Evolutionary conservation across 2,329 filamentous ascomycete genomes (phyloP).

Genomic region (Xylaria sp.): DNA sequence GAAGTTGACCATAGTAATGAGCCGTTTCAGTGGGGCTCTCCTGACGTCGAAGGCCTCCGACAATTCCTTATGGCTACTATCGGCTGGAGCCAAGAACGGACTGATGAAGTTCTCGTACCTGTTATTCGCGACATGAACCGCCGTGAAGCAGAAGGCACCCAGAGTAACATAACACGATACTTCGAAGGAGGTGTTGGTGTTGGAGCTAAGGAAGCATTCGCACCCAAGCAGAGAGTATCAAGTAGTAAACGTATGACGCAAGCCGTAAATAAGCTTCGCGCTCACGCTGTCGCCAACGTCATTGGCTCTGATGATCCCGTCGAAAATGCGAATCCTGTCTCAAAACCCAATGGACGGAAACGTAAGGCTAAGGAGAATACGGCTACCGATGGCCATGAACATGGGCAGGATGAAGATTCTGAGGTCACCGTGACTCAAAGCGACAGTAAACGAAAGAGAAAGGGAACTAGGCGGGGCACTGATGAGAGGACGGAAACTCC

Average conservation of each 20-base stretch:
- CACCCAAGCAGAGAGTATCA: conserved; percentile 71
- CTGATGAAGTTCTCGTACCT: conserved; percentile 94
- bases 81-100: conserved; percentile 90
- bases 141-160: conserved; percentile 87
- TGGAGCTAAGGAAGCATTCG: conserved; percentile 69
- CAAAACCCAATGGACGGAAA: conserved; percentile 44
- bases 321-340: conserved; percentile 38
- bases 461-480: conserved; percentile 35
- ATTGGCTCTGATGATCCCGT: conserved; percentile 19
- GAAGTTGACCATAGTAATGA: conserved; percentile 85
- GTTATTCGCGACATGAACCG: conserved; percentile 97
- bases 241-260: conserved; percentile 81
- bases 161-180: conserved; percentile 94
- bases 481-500: conserved; percentile 46
- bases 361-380: conserved; percentile 47
- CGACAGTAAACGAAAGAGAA: conserved; percentile 33
- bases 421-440: conserved; percentile 39
- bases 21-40: conserved; percentile 93
- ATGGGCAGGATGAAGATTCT: conserved; percentile 38
- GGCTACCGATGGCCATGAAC: conserved; percentile 35
- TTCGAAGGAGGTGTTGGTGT: conserved; percentile 81
- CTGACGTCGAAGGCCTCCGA: conserved; percentile 86
- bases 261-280: conserved; percentile 75
- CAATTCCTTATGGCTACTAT: conserved; percentile 90
- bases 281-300: conserved; percentile 57